These are phyloP conservation scores for Dictyostelium intermedium DNA, from an alignment of 78 protist species.

Conservation along the genomic window DNA sequence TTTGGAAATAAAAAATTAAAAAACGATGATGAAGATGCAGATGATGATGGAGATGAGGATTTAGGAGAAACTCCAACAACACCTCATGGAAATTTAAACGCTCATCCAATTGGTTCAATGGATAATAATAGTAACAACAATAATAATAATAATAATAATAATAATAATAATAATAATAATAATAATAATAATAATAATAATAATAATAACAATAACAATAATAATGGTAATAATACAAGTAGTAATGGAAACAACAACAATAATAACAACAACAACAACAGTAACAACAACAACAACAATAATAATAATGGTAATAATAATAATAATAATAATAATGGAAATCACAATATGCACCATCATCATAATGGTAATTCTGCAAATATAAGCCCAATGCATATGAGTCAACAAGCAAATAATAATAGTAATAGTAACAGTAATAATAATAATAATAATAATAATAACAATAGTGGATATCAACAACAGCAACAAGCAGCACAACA, in stretches of 20 bases:
- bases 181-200: neutral
- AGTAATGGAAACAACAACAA: neutral
- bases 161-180: neutral
- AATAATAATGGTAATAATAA: neutral
- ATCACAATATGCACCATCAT: neutral
- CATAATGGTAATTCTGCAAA: neutral
- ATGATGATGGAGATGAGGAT: slow-evolving; percentile 48
- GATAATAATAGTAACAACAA: neutral
- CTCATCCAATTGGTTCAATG: neutral
- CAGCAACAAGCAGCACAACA: neutral
- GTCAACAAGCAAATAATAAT: neutral
- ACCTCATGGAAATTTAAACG: neutral
- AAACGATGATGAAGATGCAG: slow-evolving; percentile 12
- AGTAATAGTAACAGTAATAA: neutral
- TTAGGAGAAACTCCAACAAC: slow-evolving; percentile 61
- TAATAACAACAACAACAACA: neutral
- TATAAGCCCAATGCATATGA: neutral
- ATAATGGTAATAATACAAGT: neutral
- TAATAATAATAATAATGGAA: neutral
- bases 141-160: neutral
- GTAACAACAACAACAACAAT: neutral
- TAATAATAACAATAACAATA: neutral
- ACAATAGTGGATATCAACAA: neutral
- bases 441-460: neutral
- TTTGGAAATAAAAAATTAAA: slow-evolving; percentile 61